A percentile compares a stretch with the other conserved stretches of the same genome.
Evolutionary conservation across 2,329 filamentous ascomycete genomes (phyloP).

Genomic region (Dothideomycetes sp.): DNA sequence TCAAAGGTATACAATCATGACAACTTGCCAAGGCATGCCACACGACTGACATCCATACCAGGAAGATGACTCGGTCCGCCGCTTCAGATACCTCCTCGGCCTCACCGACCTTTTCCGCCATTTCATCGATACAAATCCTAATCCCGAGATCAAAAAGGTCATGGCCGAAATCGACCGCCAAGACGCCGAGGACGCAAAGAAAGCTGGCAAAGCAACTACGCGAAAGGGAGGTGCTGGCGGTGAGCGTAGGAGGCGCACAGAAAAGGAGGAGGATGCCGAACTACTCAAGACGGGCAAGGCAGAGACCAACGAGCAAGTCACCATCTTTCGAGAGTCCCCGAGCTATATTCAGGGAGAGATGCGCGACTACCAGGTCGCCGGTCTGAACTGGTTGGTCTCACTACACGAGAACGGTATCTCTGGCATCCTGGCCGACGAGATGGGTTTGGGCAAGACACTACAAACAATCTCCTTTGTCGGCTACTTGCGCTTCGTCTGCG

Average conservation of each 20-base stretch:
- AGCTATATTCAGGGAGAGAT: constrained; percentile 78
- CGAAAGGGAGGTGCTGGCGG: constrained; percentile 76
- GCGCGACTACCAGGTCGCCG: constrained; percentile 93
- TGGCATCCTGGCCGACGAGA: constrained; percentile 93
- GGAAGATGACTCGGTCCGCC: constrained; percentile 90
- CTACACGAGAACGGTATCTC: constrained; percentile 98
- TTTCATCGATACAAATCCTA: constrained; percentile 95
- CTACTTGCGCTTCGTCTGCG: constrained; percentile 83
- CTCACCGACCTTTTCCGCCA: constrained; percentile 95
- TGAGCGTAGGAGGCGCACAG: constrained; percentile 74
- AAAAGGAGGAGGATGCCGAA: constrained; percentile 96
- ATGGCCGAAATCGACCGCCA: constrained; percentile 92
- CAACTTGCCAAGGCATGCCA: too few relatives aligned
- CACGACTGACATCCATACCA: constrained; percentile 23
- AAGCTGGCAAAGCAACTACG: constrained; percentile 59
- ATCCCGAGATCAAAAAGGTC: constrained; percentile 87
- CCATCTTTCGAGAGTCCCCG: constrained; percentile 87
- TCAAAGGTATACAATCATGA: constrained; percentile 49
- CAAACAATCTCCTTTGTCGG: constrained; percentile 96
- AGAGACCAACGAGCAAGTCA: constrained; percentile 66
- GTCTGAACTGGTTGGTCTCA: constrained; percentile 95
- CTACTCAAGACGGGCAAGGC: constrained; percentile 74
- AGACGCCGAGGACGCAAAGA: constrained; percentile 61
- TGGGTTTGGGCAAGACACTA: constrained; percentile 95
- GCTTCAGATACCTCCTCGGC: constrained; percentile 89